These are phyloP conservation scores for Fusarium bactridioides DNA, from an alignment of 2,329 filamentous ascomycete genomes.

Conservation along the genomic window DNA sequence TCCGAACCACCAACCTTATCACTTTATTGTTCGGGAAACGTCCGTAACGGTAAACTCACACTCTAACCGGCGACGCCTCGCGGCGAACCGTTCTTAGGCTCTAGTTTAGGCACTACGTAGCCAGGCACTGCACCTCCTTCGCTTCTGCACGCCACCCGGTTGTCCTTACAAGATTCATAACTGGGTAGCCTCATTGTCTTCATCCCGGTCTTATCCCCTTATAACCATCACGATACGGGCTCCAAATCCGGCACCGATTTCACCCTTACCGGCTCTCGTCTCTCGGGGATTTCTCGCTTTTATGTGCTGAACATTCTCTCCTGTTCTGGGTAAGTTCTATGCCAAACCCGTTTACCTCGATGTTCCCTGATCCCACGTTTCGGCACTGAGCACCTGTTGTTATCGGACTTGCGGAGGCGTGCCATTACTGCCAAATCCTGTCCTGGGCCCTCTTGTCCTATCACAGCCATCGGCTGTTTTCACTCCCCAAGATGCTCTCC, in stretches of 20 bases:
- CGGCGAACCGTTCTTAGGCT: constrained; percentile 17
- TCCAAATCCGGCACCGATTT: constrained; percentile 20
- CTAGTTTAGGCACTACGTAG: neutral
- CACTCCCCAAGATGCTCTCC: constrained; percentile 10
- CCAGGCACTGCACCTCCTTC: constrained; percentile 6
- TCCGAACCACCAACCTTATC: constrained; percentile 32
- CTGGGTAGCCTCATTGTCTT: constrained; percentile 27
- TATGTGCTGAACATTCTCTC: constrained; percentile 1
- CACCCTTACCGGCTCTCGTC: constrained; percentile 4
- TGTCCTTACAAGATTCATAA: constrained; percentile 23
- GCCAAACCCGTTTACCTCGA: constrained; percentile 17
- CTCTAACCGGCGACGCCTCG: constrained; percentile 21
- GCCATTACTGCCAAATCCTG: constrained; percentile 5
- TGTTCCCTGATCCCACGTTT: constrained; percentile 33
- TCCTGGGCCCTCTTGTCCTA: constrained; percentile 17
- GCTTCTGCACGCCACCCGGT: constrained; percentile 26
- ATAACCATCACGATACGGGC: constrained; percentile 17
- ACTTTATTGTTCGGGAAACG: constrained; percentile 32
- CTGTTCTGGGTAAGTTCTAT: constrained; percentile 38
- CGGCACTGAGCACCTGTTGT: constrained; percentile 26
- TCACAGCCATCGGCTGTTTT: constrained; percentile 19
- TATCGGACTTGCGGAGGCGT: constrained; percentile 41
- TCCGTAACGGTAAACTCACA: constrained; percentile 29
- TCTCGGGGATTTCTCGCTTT: constrained; percentile 40
- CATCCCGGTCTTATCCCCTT: constrained; percentile 4